Conservation (phyloP, 164 flowering plant genomes). For the Piper longum region DNA sequence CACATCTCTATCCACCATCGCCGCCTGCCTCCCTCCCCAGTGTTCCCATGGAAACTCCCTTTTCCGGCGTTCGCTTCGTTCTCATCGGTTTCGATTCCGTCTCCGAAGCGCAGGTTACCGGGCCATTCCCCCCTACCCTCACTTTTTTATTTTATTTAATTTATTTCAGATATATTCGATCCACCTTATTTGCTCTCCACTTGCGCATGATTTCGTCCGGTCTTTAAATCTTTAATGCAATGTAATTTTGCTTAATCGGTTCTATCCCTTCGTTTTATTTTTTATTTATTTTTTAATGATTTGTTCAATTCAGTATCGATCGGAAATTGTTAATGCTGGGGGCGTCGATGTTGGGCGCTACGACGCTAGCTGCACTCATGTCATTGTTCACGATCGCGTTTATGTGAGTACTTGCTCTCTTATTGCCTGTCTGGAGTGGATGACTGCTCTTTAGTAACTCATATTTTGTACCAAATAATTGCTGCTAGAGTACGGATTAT, state of each 20-base stretch:
- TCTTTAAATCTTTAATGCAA: too few relatives aligned
- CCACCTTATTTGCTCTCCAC: too few relatives aligned
- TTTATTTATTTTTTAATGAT: neutral
- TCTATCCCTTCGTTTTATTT: too few relatives aligned
- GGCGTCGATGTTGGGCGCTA: slow-evolving; percentile 51
- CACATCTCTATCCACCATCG: too few relatives aligned
- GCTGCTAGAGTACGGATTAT: too few relatives aligned
- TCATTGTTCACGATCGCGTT: slow-evolving; percentile 57
- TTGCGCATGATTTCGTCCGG: too few relatives aligned
- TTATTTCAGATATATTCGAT: neutral
- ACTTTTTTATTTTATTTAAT: neutral
- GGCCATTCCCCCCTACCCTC: neutral
- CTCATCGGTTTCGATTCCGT: slow-evolving; percentile 49
- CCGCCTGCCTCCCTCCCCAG: too few relatives aligned
- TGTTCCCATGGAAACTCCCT: slow-evolving; percentile 3
- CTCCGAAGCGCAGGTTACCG: slow-evolving; percentile 20
- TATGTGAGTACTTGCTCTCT: neutral
- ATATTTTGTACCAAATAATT: too few relatives aligned
- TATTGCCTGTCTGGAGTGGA: neutral
- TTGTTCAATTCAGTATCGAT: slow-evolving; percentile 24
- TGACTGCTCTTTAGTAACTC: too few relatives aligned
- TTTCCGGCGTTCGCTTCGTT: slow-evolving; percentile 46
- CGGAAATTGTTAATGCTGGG: slow-evolving; percentile 54
- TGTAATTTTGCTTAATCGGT: too few relatives aligned
- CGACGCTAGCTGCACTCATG: slow-evolving; percentile 52